Evolutionary conservation across 164 flowering plant species (phyloP), one percentile per base, ranked within the genome.

Genomic region (Tinospora cordifolia): DNA sequence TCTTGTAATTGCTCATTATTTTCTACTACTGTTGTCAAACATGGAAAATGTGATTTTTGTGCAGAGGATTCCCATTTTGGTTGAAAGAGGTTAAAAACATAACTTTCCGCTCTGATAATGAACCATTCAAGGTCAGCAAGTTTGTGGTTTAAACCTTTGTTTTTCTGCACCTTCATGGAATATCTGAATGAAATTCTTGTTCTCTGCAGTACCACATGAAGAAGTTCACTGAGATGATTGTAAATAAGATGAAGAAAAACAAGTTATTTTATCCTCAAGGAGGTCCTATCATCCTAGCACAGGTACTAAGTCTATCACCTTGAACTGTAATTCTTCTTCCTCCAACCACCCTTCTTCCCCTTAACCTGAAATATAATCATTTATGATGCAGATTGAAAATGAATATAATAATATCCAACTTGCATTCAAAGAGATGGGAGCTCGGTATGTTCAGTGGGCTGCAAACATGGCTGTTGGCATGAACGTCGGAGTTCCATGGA

Each of bases 21-120:
- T 19, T 49, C 40, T 39, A 14, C 44, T 14, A 6, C 13, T n/a
- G 30, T 41, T 64, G 59, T 30, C 2, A 17, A 54, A 19, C 60
- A 54, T 54, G 60, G 60, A 54, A 21, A 54, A 21, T 54, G 24
- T 3, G n/a, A 22, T n/a, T 54, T 54, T 59, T 59, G 9, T 62
- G 47, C 81, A 89, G 96, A 68, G 97, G 96, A 54, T 85, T 90
- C 57, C 96, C 97, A 34, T 85, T 75, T 65, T 91, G 98, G 96
- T 36, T 91, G 14, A 84, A 82, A 80, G 95, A 88, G 68, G 86
- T 86, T 25, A 70, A 75, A 0, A 68, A 77, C 77, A 88, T 92
- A 66, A 84, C 77, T 3, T 90, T 87, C 79, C 87, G 97, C 5
- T 66, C 89, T 0, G 79, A 90, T 63, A 89, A 92, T 12, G 72